phyloP scores from a whole-genome alignment of 345 rosid genomes.

The Rhizophora apiculata region DNA sequence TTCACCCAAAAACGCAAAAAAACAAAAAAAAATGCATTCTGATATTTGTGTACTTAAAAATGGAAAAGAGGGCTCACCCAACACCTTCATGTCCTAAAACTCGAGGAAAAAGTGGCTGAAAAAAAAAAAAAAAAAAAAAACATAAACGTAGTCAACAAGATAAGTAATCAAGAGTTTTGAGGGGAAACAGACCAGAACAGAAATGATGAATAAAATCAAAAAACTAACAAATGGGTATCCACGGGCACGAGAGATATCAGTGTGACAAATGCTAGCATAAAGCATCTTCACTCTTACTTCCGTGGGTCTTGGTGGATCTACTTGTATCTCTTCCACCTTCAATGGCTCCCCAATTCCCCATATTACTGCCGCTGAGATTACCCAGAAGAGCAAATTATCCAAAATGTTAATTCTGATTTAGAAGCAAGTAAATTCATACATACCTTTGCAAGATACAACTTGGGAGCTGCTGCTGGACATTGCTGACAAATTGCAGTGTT shows the following conservation, averaged over 20 bases:
- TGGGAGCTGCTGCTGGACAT: slow-evolving; percentile 11
- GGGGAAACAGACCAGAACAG: background rate
- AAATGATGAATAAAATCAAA: background rate
- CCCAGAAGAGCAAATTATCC: background rate
- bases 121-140: background rate
- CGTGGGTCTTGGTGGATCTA: slow-evolving; percentile 55
- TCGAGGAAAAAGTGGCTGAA: slow-evolving; percentile 51
- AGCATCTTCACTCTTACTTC: slow-evolving; percentile 64
- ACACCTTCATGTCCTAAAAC: slow-evolving; percentile 83
- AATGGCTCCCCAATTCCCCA: slow-evolving; percentile 50
- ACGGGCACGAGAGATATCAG: slow-evolving; percentile 33
- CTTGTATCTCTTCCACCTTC: slow-evolving; percentile 55
- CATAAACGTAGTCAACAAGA: background rate
- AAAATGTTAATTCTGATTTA: background rate
- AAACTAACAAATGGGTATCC: slow-evolving; percentile 38
- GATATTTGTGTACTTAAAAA: too few species aligned
- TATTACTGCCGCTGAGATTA: slow-evolving; percentile 42
- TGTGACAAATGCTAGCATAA: slow-evolving; percentile 62
- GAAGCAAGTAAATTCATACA: too few species aligned
- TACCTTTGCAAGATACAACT: slow-evolving; percentile 20
- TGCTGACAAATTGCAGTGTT: too few species aligned
- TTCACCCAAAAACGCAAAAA: too few species aligned
- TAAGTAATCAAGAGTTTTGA: background rate
- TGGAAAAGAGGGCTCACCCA: slow-evolving; percentile 38
- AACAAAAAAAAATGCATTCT: too few species aligned